A percentile compares a stretch with the other conserved stretches of the same genome.
phyloP scores from a whole-genome alignment of 1,284 basidiomycete genomes.

The Sporisorium sorghi region DNA sequence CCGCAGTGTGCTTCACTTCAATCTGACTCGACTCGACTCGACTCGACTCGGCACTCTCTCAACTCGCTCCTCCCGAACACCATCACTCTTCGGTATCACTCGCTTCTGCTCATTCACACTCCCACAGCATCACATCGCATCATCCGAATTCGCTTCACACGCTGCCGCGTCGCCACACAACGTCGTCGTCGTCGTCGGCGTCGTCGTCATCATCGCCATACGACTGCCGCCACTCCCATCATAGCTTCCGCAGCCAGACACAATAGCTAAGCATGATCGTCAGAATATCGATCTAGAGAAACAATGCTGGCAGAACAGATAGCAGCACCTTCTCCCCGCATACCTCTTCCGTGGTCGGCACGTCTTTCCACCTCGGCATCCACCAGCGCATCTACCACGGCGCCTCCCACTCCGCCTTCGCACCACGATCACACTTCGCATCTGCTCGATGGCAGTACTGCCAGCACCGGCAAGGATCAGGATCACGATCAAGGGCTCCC shows the following conservation, averaged over 20 bases:
- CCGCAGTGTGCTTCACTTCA: background rate
- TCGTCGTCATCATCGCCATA: no score
- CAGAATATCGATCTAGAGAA: conserved; percentile 20
- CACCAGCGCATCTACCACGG: conserved; percentile 40
- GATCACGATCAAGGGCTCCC: conserved; percentile 25
- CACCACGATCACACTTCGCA: background rate
- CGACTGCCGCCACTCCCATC: background rate
- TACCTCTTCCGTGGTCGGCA: conserved; percentile 39
- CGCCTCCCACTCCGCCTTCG: conserved; percentile 35
- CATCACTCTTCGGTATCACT: no score
- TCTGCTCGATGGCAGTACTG: background rate
- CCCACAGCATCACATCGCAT: background rate
- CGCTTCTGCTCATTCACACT: background rate
- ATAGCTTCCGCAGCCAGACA: background rate
- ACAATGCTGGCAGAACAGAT: conserved; percentile 46
- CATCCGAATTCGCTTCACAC: background rate
- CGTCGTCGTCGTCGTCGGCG: background rate
- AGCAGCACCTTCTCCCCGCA: conserved; percentile 27
- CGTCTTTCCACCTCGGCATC: conserved; percentile 46
- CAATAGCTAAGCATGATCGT: conserved; percentile 29
- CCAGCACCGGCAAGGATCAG: conserved; percentile 9
- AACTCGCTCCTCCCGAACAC: background rate
- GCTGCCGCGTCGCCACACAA: no score
- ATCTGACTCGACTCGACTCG: conserved; percentile 8
- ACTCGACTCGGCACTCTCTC: no score